Evolutionary conservation across 306 rosid genomes (phyloP), one percentile per base, ranked within the genome.

Genomic region (peach (Prunus persica)): DNA sequence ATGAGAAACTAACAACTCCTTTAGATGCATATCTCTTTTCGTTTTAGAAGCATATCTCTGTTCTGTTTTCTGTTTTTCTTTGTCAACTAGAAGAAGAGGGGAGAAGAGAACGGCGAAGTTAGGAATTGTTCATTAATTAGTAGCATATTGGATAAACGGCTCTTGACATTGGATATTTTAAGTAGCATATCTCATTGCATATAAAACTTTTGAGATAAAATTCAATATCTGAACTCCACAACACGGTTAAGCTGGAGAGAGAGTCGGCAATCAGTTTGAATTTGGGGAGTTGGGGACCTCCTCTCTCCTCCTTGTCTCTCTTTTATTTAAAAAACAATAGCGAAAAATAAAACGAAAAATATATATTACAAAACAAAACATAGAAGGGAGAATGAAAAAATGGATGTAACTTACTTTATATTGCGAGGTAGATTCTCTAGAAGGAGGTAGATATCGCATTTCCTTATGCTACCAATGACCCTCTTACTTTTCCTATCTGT

Each of bases 391-490:
- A 38, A 51, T 8, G 18, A n/a, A 51, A 51, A 51, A 18, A 51
- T 51, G 57, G 57, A 16, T 6, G 43, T 38, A 69, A 64, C 90
- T 78, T 74, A 85, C 89, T 24, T 80, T 83, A 84, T 83, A 61
- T 76, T 80, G 60, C n/a, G 80, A 32, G 85, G 66, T 30, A 88
- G 74, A 49, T 77, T 86, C 78, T 77, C 80, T 25, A 86, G 65
- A 64, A 90, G 83, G 65, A 84, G 86, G 80, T 76, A 83, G 65
- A 83, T 47, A 34, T 90, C 87, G 6, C 64, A 72, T 66, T 73
- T 83, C 71, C 92, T 88, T 69, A 92, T 78, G 82, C 83, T 74
- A 30, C 93, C 96, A 2, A 87, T 58, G 49, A 93, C 84, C 80
- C 77, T 88, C 80, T 84, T 83, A 55, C 51, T 83, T 62, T 79